A percentile compares a stretch with the other conserved stretches of the same genome.
phyloP scores from a whole-genome alignment of 2,329 filamentous ascomycete species.

The Balansia obtecta region DNA sequence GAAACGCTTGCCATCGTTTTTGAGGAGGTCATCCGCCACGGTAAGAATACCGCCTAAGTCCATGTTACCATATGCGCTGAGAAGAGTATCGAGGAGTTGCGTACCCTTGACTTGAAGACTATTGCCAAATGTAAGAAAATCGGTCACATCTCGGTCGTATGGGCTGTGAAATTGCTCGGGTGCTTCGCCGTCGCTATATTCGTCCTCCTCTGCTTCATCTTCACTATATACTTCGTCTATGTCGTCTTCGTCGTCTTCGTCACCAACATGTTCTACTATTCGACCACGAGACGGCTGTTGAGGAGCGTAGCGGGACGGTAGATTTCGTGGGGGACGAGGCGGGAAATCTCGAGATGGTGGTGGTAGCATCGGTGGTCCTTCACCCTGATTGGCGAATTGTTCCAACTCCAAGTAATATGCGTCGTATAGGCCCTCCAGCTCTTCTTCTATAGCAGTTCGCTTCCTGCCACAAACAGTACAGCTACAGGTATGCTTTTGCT shows the following conservation, averaged over 20 bases:
- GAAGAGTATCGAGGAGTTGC: constrained; percentile 33
- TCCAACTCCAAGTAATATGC: constrained; percentile 97
- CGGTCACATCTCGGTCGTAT: constrained; percentile 55
- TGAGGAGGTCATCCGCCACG: constrained; percentile 93
- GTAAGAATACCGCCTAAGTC: constrained; percentile 87
- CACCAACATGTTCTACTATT: constrained; percentile 54
- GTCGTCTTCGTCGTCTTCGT: constrained; percentile 43
- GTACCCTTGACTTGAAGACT: constrained; percentile 85
- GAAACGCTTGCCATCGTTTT: constrained; percentile 98
- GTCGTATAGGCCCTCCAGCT: constrained; percentile 93
- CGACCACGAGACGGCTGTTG: constrained; percentile 65
- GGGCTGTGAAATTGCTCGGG: constrained; percentile 56
- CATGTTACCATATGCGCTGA: constrained; percentile 34
- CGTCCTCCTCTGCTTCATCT: constrained; percentile 44
- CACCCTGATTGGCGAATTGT: constrained; percentile 82
- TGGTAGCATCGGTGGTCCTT: constrained; percentile 42
- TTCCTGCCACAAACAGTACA: constrained; percentile 96
- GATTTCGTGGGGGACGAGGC: constrained; percentile 44
- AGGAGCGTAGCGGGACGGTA: constrained; percentile 44
- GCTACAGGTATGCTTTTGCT: constrained; percentile 97
- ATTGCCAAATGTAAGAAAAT: constrained; percentile 96
- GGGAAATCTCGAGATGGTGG: constrained; percentile 46
- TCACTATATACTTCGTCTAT: constrained; percentile 38
- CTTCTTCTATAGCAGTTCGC: constrained; percentile 92
- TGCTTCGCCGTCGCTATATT: constrained; percentile 52